Conservation (phyloP, 306 rosid species). For the Cicer cuneatum region DNA sequence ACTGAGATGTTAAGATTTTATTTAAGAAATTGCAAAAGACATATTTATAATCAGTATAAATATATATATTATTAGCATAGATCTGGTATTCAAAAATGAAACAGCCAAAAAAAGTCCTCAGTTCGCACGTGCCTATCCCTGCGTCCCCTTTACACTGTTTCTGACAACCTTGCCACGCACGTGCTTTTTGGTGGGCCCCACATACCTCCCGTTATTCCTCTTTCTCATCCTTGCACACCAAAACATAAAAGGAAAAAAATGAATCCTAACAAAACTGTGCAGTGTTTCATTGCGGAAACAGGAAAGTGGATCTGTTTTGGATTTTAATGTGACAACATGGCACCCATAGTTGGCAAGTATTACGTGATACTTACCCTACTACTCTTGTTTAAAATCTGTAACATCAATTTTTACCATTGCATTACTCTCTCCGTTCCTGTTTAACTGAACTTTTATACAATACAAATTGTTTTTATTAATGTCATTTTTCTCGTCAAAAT, state of each 20-base stretch:
- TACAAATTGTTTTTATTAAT: no score
- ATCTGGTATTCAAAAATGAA: not conserved
- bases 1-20: no score
- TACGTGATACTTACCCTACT: slow-evolving; percentile 51
- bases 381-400: slow-evolving; percentile 20
- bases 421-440: no score
- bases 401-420: not conserved
- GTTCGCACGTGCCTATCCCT: slow-evolving; percentile 58
- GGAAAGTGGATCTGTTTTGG: slow-evolving; percentile 40
- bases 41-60: no score
- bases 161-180: slow-evolving; percentile 48
- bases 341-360: slow-evolving; percentile 40
- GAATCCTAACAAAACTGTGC: not conserved
- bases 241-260: not conserved
- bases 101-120: slow-evolving; percentile 52
- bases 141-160: slow-evolving; percentile 39
- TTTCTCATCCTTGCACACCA: not conserved
- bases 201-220: not conserved
- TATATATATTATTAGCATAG: no score
- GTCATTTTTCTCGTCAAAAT: no score
- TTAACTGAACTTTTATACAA: no score
- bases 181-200: slow-evolving; percentile 46
- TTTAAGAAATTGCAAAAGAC: no score
- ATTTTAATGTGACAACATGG: slow-evolving; percentile 58
- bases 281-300: slow-evolving; percentile 2